Percentiles rank a stretch among this genome's conserved stretches.
Evolutionary conservation across 1,139 yeast species (phyloP).

Genomic region (Lizanozyma gosingica): DNA sequence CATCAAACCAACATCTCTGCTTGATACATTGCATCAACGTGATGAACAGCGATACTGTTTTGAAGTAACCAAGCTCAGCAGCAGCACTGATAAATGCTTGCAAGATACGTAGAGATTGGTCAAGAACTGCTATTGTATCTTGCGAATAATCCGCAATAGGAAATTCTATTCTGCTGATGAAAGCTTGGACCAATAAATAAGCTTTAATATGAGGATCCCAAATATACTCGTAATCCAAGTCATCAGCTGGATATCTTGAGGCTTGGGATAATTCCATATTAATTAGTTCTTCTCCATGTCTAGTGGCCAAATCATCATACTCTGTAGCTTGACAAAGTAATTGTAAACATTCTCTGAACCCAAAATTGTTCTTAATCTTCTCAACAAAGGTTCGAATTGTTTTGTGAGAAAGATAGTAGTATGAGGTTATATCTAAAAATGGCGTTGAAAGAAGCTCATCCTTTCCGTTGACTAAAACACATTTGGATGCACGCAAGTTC

Average conservation of each 20-base stretch:
- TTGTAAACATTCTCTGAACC: constrained; percentile 62
- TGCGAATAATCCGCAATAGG: constrained; percentile 95
- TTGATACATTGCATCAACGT: constrained; percentile 79
- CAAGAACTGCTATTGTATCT: constrained; percentile 88
- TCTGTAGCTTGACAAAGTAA: constrained; percentile 77
- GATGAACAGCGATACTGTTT: constrained; percentile 52
- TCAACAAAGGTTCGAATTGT: constrained; percentile 65
- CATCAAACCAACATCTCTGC: constrained; percentile 83
- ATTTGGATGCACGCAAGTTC: constrained; percentile 62
- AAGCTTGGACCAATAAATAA: constrained; percentile 78
- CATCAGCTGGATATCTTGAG: constrained; percentile 68
- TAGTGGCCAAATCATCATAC: constrained; percentile 85
- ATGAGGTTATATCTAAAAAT: constrained; percentile 76
- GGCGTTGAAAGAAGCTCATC: constrained; percentile 52
- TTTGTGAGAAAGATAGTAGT: constrained; percentile 87
- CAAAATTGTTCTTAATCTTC: constrained; percentile 40
- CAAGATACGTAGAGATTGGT: constrained; percentile 85
- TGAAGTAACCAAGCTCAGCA: constrained; percentile 69
- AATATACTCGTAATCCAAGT: constrained; percentile 56
- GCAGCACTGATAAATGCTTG: constrained; percentile 91
- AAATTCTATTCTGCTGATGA: constrained; percentile 68
- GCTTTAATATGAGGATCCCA: constrained; percentile 97
- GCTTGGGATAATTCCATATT: constrained; percentile 83
- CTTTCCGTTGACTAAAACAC: constrained; percentile 44
- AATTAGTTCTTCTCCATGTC: constrained; percentile 92